Conservation (phyloP, 257 asterid genomes). For the Euphrasia confusa region DNA sequence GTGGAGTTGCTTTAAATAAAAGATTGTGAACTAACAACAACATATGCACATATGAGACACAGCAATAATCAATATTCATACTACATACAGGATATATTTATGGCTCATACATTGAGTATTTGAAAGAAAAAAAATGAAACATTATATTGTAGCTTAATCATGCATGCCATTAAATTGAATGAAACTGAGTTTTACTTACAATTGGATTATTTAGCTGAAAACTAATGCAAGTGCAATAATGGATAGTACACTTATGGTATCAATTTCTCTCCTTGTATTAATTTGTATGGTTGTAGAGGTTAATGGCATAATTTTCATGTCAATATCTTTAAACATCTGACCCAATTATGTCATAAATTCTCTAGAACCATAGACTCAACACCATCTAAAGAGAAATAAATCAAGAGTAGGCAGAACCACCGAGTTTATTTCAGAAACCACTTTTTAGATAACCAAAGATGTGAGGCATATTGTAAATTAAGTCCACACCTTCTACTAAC, state of each 20-base stretch:
- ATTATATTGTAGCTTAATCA: background rate
- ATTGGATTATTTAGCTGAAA: background rate
- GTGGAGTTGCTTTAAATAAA: background rate
- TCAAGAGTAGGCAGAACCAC: background rate
- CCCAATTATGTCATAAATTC: background rate
- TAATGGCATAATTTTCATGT: background rate
- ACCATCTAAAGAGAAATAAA: background rate
- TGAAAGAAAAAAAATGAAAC: background rate
- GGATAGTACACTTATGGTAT: background rate
- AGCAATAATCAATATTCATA: background rate
- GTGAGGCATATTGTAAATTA: background rate
- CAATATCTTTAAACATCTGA: background rate
- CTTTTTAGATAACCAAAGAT: too few species aligned
- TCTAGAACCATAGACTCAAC: background rate
- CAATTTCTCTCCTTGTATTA: background rate
- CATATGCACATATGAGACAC: background rate
- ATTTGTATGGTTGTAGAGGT: background rate
- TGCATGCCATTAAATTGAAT: background rate
- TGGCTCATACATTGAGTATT: background rate
- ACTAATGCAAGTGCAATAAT: background rate
- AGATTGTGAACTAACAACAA: background rate
- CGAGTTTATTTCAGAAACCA: background rate
- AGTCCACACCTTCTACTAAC: background rate
- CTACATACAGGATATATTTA: background rate
- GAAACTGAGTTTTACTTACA: background rate